Evolutionary conservation across 2,329 filamentous ascomycete species (phyloP), one percentile per base, ranked within the genome.

Genomic region (Colletotrichum neosansevieriae): DNA sequence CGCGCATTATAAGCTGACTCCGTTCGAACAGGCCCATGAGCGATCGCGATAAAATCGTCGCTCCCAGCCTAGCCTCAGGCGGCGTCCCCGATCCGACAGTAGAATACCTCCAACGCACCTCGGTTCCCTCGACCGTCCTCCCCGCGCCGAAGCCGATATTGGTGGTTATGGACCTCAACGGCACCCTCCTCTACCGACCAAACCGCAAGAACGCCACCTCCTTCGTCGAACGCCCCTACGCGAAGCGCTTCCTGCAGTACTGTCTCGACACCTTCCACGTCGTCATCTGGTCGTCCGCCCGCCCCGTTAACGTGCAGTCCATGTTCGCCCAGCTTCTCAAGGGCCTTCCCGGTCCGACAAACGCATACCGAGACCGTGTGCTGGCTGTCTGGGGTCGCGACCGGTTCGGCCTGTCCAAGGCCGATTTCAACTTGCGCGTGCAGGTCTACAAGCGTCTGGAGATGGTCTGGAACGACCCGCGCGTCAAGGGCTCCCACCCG

Each of bases 281-380:
- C 34, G 93, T 94, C 81, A 88, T 98, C 66, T 99, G 95, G 94
- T 97, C 95, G 1, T 97, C 93, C 6, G 94, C 95, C 0, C 87
- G 85, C 19, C 90, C 90, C 0, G 79, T 86, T 1, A 98, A 96
- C 71, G 93, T 97, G 13, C 72, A 79, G 9, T 81, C 80, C 40
- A 92, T 97, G 84, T 88, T 93, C 70, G 79, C 82, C 3, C 81
- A 87, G 56, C 85, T 97, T 0, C 85, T 97, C 66, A 81, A 61
- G 24, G 67, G 69, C 45, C 34, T 40, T 10, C 54, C 17, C 17
- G 50, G 36, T 36, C 42, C 24, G 21, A 45, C 19, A 32, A 10
- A 32, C 38, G 36, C 84, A 1, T 84, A 91, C 72, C 82, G 82
- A 36, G 65, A 79, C 0, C 78, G 83, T 24, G 84, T 97, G 17